A percentile compares a stretch with the other conserved stretches of the same genome.
Conservation (phyloP, 2,329 filamentous ascomycete species). For the Blastomyces parvus region DNA sequence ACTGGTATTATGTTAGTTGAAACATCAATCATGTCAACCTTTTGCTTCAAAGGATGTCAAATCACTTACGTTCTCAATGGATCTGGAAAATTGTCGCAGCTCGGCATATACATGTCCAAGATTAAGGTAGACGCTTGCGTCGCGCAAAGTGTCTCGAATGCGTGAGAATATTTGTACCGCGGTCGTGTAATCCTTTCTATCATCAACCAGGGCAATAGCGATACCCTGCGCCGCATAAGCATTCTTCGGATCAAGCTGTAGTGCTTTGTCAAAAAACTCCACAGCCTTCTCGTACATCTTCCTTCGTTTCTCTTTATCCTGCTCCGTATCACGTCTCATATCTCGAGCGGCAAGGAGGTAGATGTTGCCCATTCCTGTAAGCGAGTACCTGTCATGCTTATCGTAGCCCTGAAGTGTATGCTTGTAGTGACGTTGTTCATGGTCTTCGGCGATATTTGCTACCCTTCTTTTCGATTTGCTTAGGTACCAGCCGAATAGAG, state of each 20-base stretch:
- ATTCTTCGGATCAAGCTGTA: constrained; percentile 90
- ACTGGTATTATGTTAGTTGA: constrained; percentile 40
- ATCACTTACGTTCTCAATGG: constrained; percentile 63
- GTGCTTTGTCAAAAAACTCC: constrained; percentile 96
- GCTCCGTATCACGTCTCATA: constrained; percentile 83
- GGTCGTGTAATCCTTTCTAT: constrained; percentile 76
- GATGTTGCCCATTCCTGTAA: constrained; percentile 97
- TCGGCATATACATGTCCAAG: constrained; percentile 89
- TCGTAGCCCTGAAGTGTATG: constrained; percentile 89
- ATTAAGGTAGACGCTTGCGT: constrained; percentile 83
- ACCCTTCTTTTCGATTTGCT: constrained; percentile 79
- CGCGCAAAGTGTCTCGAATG: constrained; percentile 79
- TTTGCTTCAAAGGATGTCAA: neutral
- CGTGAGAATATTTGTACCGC: constrained; percentile 84
- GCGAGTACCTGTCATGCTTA: constrained; percentile 94
- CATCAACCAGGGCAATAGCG: constrained; percentile 86
- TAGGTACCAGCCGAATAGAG: constrained; percentile 91
- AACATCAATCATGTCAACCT: neutral
- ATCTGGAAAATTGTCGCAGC: constrained; percentile 77
- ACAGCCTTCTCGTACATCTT: constrained; percentile 84
- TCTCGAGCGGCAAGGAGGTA: constrained; percentile 79
- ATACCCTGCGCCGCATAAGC: constrained; percentile 94
- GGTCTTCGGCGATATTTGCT: constrained; percentile 73
- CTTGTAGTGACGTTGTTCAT: constrained; percentile 90
- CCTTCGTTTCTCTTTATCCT: constrained; percentile 81